Evolutionary conservation across 768 basidiomycete species (phyloP), one percentile per base, ranked within the genome.

Genomic region (Phlegmacium glaucopus): DNA sequence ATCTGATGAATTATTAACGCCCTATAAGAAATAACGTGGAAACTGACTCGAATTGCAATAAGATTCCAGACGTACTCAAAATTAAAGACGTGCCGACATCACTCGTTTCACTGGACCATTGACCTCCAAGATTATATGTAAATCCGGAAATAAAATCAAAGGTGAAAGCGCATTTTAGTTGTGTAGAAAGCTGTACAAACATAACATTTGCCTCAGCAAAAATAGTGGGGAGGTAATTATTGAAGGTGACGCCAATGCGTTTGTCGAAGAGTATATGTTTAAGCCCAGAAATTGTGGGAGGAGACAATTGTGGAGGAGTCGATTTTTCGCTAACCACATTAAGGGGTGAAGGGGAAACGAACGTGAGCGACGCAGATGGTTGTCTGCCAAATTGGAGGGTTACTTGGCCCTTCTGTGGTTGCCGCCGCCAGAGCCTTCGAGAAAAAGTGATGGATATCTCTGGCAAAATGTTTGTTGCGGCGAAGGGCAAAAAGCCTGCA

Each of bases 41-140:
- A 50, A 75, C 78, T 60, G 56, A 86, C 86, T 80, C 78, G 44
- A 87, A 53, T 59, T 68, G 72, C 49, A 84, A 61, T 26, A 76
- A 62, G 41, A 86, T 73, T 9, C 78, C 82, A 29, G 65, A 55
- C 32, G 69, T 56, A 48, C 68, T 72, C 38, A 79, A 60, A 36
- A 71, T 69, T 32, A 80, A 68, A 22, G 61, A 64, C 3, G 75
- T 72, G 45, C 70, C 67, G 49, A 82, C 62, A 51, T 74, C 67
- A 39, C 61, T 67, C 27, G 60, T 66, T 28, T 73, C 68, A 42
- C 71, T 70, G 16, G 63, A 65, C 83, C 84, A 87, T 18, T 47
- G 44, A 9, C 54, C 47, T 28, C 58, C 59, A 13, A 36, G 66
- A 65, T 49, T 77, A 71, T 44, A 70, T 66, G 55, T 66, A 29